phyloP scores from a whole-genome alignment of 2,329 filamentous ascomycete species.

The Fusarium buxicola region DNA sequence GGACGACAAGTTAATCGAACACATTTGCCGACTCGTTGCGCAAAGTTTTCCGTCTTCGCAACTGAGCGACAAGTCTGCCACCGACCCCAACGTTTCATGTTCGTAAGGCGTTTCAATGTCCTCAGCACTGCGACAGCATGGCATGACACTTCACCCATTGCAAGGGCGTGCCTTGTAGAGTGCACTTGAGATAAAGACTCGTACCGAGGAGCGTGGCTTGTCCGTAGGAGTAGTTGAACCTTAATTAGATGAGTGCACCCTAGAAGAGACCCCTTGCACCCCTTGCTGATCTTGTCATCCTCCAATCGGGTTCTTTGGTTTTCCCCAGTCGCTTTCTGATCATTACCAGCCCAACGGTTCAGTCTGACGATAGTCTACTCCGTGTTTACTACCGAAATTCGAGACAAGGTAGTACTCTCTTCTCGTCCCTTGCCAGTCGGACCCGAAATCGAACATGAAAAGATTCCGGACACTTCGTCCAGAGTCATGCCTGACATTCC shows the following conservation, averaged over 20 bases:
- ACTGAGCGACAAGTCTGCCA: background rate
- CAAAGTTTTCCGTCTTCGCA: background rate
- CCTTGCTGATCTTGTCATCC: slow-evolving; percentile 20
- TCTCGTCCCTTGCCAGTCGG: background rate
- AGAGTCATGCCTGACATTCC: background rate
- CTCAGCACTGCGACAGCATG: background rate
- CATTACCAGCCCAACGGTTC: slow-evolving; percentile 28
- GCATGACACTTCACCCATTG: background rate
- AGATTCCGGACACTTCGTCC: slow-evolving; percentile 5
- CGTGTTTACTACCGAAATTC: slow-evolving; percentile 25
- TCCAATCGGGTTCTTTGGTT: slow-evolving; percentile 35
- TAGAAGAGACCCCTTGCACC: slow-evolving; percentile 23
- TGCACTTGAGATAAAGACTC: slow-evolving; percentile 17
- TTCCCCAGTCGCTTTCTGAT: slow-evolving; percentile 12
- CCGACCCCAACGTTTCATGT: background rate
- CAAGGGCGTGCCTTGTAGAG: background rate
- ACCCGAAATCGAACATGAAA: slow-evolving; percentile 19
- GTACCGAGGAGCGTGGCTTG: slow-evolving; percentile 25
- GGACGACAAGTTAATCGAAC: background rate
- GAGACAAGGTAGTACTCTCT: slow-evolving; percentile 30
- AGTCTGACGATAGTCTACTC: slow-evolving; percentile 17
- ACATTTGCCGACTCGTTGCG: background rate
- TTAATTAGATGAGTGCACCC: slow-evolving; percentile 37
- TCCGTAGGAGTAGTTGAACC: slow-evolving; percentile 33
- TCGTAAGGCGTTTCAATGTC: background rate